phyloP scores from a whole-genome alignment of 768 basidiomycete genomes.

The Tricholoma terreum region DNA sequence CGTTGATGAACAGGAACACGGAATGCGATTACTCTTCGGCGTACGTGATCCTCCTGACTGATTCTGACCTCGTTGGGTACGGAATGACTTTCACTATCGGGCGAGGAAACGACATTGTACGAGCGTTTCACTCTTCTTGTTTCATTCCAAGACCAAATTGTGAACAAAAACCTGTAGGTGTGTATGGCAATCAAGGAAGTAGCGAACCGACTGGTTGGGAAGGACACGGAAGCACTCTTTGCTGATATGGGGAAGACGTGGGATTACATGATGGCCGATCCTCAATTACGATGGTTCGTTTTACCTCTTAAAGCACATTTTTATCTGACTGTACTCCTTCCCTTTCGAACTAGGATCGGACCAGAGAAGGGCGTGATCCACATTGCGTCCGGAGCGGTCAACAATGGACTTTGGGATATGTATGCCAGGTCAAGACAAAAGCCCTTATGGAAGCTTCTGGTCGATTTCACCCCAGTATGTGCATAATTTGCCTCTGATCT shows the following conservation, averaged over 20 bases:
- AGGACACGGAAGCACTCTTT: constrained; percentile 79
- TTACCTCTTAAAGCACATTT: background rate
- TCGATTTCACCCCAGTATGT: constrained; percentile 77
- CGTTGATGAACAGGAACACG: constrained; percentile 64
- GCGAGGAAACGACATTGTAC: constrained; percentile 90
- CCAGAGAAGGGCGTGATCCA: constrained; percentile 96
- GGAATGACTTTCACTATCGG: constrained; percentile 96
- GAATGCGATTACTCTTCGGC: constrained; percentile 97
- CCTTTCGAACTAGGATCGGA: constrained; percentile 60
- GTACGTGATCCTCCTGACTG: constrained; percentile 76
- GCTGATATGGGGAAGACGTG: constrained; percentile 88
- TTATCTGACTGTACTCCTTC: background rate
- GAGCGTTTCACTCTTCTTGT: constrained; percentile 8
- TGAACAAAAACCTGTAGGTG: constrained; percentile 47
- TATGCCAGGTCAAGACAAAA: constrained; percentile 76
- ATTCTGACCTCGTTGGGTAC: constrained; percentile 77
- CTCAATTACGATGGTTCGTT: constrained; percentile 84
- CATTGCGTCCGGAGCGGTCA: constrained; percentile 82
- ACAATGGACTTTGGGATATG: constrained; percentile 95
- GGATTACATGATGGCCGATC: constrained; percentile 83
- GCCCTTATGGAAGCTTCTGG: constrained; percentile 92
- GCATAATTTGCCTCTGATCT: background rate
- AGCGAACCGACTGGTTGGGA: constrained; percentile 78
- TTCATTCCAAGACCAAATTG: too few relatives aligned
- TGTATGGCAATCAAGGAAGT: constrained; percentile 79